Conservation (phyloP, 2,329 filamentous ascomycete species). For the Scortechinia acanthostroma region DNA sequence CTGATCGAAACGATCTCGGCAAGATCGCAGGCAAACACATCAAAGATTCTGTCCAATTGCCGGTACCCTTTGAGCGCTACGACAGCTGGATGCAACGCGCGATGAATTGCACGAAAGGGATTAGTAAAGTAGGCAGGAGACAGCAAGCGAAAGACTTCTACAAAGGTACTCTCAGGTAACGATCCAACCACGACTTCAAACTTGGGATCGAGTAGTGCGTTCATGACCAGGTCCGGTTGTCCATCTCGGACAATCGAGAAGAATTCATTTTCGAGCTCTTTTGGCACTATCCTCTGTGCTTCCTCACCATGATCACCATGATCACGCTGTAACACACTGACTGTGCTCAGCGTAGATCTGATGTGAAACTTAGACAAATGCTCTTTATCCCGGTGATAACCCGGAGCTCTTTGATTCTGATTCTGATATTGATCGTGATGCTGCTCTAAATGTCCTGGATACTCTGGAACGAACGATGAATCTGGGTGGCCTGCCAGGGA, state of each 20-base stretch:
- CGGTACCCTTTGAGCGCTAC: slow-evolving; percentile 5
- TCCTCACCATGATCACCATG: too few relatives aligned
- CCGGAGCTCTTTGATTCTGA: too few relatives aligned
- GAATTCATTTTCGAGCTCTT: background rate
- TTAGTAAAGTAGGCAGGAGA: slow-evolving; percentile 33
- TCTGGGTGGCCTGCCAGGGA: too few relatives aligned
- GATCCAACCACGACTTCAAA: background rate
- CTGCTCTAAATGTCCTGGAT: too few relatives aligned
- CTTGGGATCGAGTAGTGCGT: background rate
- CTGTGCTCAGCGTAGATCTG: too few relatives aligned
- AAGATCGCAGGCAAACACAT: background rate
- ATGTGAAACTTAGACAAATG: too few relatives aligned
- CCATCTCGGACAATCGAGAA: background rate
- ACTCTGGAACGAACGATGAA: too few relatives aligned
- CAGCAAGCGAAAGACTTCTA: slow-evolving; percentile 31
- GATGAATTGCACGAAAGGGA: slow-evolving; percentile 27
- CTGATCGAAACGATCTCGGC: slow-evolving; percentile 22
- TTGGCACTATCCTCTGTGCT: too few relatives aligned
- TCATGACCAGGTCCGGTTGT: background rate
- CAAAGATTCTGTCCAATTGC: background rate
- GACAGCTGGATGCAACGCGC: slow-evolving; percentile 25
- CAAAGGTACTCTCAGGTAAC: slow-evolving; percentile 30
- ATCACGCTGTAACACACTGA: too few relatives aligned
- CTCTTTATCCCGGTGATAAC: too few relatives aligned
- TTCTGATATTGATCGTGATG: too few relatives aligned